Conservation (phyloP, 257 asterid genomes). For the Solanum gandarillasii region DNA sequence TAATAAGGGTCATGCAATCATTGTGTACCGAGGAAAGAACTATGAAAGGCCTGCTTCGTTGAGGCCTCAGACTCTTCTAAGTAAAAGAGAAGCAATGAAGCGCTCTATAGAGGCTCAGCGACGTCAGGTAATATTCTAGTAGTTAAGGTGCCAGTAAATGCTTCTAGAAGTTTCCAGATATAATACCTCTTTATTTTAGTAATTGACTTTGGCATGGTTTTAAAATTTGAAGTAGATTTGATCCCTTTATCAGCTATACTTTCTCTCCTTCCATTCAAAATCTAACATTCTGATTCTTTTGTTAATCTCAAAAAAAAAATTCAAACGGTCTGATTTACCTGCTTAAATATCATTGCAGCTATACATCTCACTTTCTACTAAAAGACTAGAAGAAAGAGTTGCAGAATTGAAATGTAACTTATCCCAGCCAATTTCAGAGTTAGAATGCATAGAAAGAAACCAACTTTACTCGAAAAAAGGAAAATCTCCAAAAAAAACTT, state of each 20-base stretch:
- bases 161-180: background rate
- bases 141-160: background rate
- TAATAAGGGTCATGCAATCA: slow-evolving; percentile 77
- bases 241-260: background rate
- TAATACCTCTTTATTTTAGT: background rate
- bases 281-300: background rate
- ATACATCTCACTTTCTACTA: background rate
- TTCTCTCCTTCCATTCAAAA: background rate
- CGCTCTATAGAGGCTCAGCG: slow-evolving; percentile 90
- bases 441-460: background rate
- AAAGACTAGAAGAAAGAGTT: background rate
- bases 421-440: background rate
- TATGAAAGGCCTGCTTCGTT: slow-evolving; percentile 78
- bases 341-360: background rate
- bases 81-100: slow-evolving; percentile 88
- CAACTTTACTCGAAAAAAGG: background rate
- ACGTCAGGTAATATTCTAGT: slow-evolving; percentile 42
- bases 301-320: background rate
- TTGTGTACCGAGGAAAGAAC: slow-evolving; percentile 91
- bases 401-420: background rate
- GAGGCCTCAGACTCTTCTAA: slow-evolving; percentile 88
- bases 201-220: background rate
- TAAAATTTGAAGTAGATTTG: background rate
- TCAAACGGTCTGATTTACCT: background rate
- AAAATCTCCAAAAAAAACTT: background rate